Base-by-base conservation (phyloP, 1,284 basidiomycete genomes). In the Moniliophthora roreri region DNA sequence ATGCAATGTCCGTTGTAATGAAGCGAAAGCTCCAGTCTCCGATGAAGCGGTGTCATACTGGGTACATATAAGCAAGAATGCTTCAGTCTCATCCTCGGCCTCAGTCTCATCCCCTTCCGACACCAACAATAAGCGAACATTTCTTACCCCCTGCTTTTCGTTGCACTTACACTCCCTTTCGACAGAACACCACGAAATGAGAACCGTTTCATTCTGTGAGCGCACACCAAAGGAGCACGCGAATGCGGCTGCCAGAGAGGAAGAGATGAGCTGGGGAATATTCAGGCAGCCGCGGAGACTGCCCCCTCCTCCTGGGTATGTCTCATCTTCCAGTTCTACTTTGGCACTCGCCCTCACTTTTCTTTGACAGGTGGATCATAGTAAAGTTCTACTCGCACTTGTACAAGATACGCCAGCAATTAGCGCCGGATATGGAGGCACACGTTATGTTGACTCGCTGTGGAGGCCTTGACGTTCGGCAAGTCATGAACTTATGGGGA, bases 361-460 rank as follows among this genome's bases (percentile, higher is more conserved):
- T 16, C 38, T 6, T 32, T 11, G 7, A 32, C 28, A 56, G 51
- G 46, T 50, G 48, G 41, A 46, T 56, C 32, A 51, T 42, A 18
- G 55, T 56, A 7, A 28, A 44, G 20, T 56, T 56, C 24, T 56
- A 56, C 38, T 53, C 55, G 21, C 51, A 53, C 32, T 16, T 56
- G 13, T 56, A 53, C 37, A 56, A 51, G 38, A 46, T 56, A 11
- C 47, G 51, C n/a, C 48, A 53, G 7, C 51, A 49, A 26, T 50
- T 42, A 21, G 39, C 45, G 4, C 51, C 51, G 2, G 55, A 56
- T 34, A 51, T 56, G 51, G 48, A 52, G n/a, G 55, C 42, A 6
- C 51, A 56, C 1, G 51, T 56, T 15, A 37, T 42, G 48, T 44
- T 56, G 11, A 20, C 45, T n/a, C 26, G 24, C 10, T 34, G 24